Evolutionary conservation across 768 basidiomycete species (phyloP).

Genomic region (Kwoniella newhampshirensis): DNA sequence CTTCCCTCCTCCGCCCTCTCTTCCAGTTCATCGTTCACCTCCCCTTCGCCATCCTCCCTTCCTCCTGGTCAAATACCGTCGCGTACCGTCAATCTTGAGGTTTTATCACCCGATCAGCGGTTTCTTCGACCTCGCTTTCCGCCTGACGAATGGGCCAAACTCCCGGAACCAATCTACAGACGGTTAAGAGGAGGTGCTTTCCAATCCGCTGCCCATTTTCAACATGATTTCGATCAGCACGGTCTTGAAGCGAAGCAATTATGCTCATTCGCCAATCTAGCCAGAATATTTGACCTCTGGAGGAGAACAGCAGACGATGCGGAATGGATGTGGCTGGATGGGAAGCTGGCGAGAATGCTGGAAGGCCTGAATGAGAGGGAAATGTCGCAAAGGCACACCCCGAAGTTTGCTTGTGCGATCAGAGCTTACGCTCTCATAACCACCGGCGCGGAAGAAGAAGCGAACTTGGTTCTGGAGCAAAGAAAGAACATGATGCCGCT

Average conservation of each 20-base stretch:
- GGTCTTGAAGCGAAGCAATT: constrained; percentile 2
- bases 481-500: not conserved
- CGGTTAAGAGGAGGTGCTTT: constrained; percentile 15
- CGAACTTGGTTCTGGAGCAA: constrained; percentile 4
- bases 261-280: constrained; percentile 7
- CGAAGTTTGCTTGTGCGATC: not conserved
- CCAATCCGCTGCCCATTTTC: constrained; percentile 18
- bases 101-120: constrained; percentile 6
- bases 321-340: constrained; percentile 20
- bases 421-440: constrained; percentile 13
- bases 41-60: not conserved
- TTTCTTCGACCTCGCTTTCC: constrained; percentile 5
- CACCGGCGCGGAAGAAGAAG: constrained; percentile 3
- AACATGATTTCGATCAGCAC: constrained; percentile 15
- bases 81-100: not conserved
- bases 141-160: constrained; percentile 13
- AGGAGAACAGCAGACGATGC: constrained; percentile 7
- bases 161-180: constrained; percentile 5
- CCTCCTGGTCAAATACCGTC: not conserved
- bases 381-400: not conserved
- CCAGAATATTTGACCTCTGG: constrained; percentile 12
- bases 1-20: not conserved
- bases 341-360: not conserved
- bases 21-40: not conserved
- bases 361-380: not conserved